Base-by-base conservation (phyloP, 2,329 filamentous ascomycete species). In the Fusarium sp. region DNA sequence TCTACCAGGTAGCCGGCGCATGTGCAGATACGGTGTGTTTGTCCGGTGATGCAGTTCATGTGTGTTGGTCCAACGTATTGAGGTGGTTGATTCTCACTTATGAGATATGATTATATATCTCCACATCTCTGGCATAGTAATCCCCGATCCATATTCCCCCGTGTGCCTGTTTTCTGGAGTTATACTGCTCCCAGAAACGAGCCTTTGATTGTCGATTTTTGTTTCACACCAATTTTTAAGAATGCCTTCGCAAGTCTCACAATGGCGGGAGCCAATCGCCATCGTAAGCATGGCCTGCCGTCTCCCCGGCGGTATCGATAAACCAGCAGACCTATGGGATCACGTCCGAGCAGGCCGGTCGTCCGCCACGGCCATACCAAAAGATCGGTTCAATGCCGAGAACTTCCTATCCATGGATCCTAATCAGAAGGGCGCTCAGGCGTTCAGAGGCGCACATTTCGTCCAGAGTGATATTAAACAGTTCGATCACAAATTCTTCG, bases 401-500 rank as follows among this genome's bases (percentile, higher is more conserved):
- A 71, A 71, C 20, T 71, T 72, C 7, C n/a, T 72, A 2, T 62
- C 65, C 15, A 71, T 71, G 68, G 68, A 72, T 20, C 68, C 70
- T 25, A 71, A 73, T 30, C 60, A 71, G 47, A 70, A 68, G 27
- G 68, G 70, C 32, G 68, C 56, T 8, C 68, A 72, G 8, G 70
- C 70, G 10, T 71, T 72, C 37, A 60, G 67, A 41, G 70, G 70
- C 13, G 70, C 70, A 9, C 70, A 72, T 41, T 72, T 72, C 20
- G 67, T 72, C 19, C 71, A 71, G 41, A 46, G 70, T 17, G 70
- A 72, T 30, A 64, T 72, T 17, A 72, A 71, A 47, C 70, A 72
- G 58, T 72, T 72, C 37, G 70, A 72, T 47, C 68, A 72, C 58
- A 72, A 72, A 57, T 72, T 72, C 61, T 72, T 72, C 49, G 70